phyloP scores from a whole-genome alignment of 2,329 filamentous ascomycete genomes.

The Chrysosporium keratinophilum region DNA sequence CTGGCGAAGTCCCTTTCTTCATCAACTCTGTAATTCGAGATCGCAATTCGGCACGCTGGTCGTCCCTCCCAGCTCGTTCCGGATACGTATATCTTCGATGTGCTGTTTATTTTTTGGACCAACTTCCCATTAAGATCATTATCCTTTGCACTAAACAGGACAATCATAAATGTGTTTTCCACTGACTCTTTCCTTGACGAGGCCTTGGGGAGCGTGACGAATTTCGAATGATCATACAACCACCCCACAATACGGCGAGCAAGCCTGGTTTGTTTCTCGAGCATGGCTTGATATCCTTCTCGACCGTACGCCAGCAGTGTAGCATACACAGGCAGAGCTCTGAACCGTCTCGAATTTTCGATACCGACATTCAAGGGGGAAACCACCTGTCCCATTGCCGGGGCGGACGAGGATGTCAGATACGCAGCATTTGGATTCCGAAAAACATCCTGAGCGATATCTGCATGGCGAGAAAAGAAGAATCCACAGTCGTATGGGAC shows the following conservation, averaged over 20 bases:
- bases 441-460: slow-evolving; percentile 55
- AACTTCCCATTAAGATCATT: slow-evolving; percentile 53
- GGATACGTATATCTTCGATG: slow-evolving; percentile 68
- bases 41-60: slow-evolving; percentile 69
- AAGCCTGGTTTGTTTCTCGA: slow-evolving; percentile 61
- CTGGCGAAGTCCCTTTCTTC: slow-evolving; percentile 55
- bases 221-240: slow-evolving; percentile 51
- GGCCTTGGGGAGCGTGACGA: slow-evolving; percentile 53
- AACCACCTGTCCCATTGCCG: slow-evolving; percentile 42
- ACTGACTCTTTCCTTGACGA: slow-evolving; percentile 33
- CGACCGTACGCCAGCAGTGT: slow-evolving; percentile 65
- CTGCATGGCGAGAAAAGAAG: slow-evolving; percentile 62
- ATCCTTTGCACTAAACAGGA: slow-evolving; percentile 66
- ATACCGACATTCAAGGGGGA: slow-evolving; percentile 78
- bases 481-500: slow-evolving; percentile 91
- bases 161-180: slow-evolving; percentile 55
- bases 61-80: slow-evolving; percentile 66
- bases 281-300: slow-evolving; percentile 56
- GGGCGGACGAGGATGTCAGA: slow-evolving; percentile 39
- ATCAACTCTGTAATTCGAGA: slow-evolving; percentile 75
- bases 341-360: slow-evolving; percentile 84
- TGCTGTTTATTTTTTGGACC: slow-evolving; percentile 62
- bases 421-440: slow-evolving; percentile 80
- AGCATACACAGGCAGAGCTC: slow-evolving; percentile 81
- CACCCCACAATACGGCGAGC: slow-evolving; percentile 57